Evolutionary conservation across 495 filamentous ascomycete species (phyloP).

Genomic region (Tuber brumale): DNA sequence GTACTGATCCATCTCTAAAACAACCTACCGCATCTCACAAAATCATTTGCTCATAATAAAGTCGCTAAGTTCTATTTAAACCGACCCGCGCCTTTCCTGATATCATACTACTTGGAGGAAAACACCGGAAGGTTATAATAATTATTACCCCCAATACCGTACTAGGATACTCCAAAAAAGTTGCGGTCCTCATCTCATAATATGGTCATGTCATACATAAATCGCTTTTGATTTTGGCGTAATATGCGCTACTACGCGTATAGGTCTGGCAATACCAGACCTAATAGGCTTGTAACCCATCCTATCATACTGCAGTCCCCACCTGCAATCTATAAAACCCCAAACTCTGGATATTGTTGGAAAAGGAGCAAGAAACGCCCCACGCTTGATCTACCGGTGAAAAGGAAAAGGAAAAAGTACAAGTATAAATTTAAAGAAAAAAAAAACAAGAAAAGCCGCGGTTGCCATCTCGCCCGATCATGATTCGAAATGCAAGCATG

Average conservation of each 20-base stretch:
- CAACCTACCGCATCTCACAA: background rate
- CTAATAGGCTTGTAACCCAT: background rate
- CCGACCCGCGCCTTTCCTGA: background rate
- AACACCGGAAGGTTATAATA: slow-evolving; percentile 4
- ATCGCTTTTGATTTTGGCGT: background rate
- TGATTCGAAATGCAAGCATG: background rate
- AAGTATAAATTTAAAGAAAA: background rate
- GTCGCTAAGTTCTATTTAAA: background rate
- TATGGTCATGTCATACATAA: background rate
- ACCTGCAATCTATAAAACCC: background rate
- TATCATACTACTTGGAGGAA: background rate
- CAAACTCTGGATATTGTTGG: background rate
- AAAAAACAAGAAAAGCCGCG: slow-evolving; percentile 1
- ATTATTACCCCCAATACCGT: background rate
- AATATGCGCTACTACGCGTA: background rate
- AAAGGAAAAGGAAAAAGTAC: slow-evolving; percentile 6
- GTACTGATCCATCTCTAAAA: background rate
- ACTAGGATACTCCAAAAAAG: background rate
- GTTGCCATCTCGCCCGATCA: background rate
- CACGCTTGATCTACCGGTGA: slow-evolving; percentile 14
- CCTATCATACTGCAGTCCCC: background rate
- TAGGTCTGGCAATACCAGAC: background rate
- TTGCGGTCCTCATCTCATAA: background rate
- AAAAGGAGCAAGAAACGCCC: slow-evolving; percentile 17
- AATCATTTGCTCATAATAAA: background rate